Evolutionary conservation across 2,329 filamentous ascomycete genomes (phyloP).

Genomic region (Penicillium aurantiogriseum): DNA sequence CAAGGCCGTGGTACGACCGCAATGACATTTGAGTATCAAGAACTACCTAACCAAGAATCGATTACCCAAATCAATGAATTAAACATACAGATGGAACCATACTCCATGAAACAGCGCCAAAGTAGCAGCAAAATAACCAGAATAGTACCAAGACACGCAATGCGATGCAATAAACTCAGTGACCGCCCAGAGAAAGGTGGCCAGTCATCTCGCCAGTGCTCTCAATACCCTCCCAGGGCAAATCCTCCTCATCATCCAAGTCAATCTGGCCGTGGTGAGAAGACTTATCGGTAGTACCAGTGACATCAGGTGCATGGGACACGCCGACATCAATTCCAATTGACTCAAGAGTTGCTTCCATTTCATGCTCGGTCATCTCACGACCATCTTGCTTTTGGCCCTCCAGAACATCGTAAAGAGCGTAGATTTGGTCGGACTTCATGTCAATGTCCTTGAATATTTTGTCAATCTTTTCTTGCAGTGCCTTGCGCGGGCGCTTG

Average conservation of each 20-base stretch:
- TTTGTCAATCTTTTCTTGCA: slow-evolving; percentile 61
- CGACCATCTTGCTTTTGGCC: slow-evolving; percentile 68
- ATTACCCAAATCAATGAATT: slow-evolving; percentile 6
- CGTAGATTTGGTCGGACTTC: slow-evolving; percentile 78
- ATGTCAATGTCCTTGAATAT: slow-evolving; percentile 65
- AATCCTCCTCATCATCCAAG: slow-evolving; percentile 38
- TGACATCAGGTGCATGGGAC: slow-evolving; percentile 24
- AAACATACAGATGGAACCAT: slow-evolving; percentile 7
- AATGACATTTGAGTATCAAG: slow-evolving; percentile 8
- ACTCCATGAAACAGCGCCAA: slow-evolving; percentile 9
- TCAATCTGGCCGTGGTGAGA: slow-evolving; percentile 24
- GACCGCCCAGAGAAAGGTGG: slow-evolving; percentile 22
- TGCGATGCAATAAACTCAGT: slow-evolving; percentile 10
- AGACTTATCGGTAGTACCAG: slow-evolving; percentile 31
- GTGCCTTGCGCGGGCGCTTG: slow-evolving; percentile 60
- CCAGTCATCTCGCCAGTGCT: slow-evolving; percentile 43
- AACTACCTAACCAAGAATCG: slow-evolving; percentile 7
- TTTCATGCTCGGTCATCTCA: slow-evolving; percentile 61
- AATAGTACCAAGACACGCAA: slow-evolving; percentile 5
- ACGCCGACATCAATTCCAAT: slow-evolving; percentile 39
- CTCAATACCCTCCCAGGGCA: slow-evolving; percentile 47
- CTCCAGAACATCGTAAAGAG: slow-evolving; percentile 78
- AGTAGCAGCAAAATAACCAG: slow-evolving; percentile 1
- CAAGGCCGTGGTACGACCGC: neutral
- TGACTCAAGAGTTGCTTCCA: slow-evolving; percentile 61